Evolutionary conservation across 768 basidiomycete species (phyloP).

Genomic region (Coprinellus micaceus): DNA sequence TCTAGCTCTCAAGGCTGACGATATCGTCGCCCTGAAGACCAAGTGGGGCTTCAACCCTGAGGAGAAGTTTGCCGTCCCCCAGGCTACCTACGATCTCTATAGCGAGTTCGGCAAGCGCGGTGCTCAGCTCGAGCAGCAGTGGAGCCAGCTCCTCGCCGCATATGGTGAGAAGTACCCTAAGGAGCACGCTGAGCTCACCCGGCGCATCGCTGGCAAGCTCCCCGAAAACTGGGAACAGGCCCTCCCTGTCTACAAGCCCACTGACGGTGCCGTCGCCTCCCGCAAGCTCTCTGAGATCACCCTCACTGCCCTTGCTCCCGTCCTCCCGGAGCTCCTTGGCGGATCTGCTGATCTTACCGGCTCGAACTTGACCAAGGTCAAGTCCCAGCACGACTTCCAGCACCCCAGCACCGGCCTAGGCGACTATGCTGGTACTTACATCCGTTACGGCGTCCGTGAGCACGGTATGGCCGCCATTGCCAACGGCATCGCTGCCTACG

Average conservation of each 20-base stretch:
- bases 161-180: slow-evolving; percentile 79
- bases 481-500: slow-evolving; percentile 88
- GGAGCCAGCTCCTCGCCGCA: slow-evolving; percentile 62
- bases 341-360: slow-evolving; percentile 93
- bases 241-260: slow-evolving; percentile 80
- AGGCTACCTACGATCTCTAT: slow-evolving; percentile 69
- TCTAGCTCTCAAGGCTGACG: slow-evolving; percentile 87
- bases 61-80: slow-evolving; percentile 73
- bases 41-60: slow-evolving; percentile 82
- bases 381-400: slow-evolving; percentile 87
- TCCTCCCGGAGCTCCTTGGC: slow-evolving; percentile 81
- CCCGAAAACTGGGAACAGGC: slow-evolving; percentile 83
- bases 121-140: slow-evolving; percentile 66
- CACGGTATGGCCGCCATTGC: slow-evolving; percentile 96
- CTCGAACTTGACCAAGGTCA: slow-evolving; percentile 87
- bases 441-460: slow-evolving; percentile 96
- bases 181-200: slow-evolving; percentile 81
- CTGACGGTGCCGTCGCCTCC: slow-evolving; percentile 82
- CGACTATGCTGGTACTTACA: slow-evolving; percentile 80
- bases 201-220: slow-evolving; percentile 80
- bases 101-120: slow-evolving; percentile 65
- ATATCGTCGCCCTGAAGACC: slow-evolving; percentile 77
- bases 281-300: slow-evolving; percentile 92
- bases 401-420: slow-evolving; percentile 82
- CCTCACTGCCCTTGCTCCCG: slow-evolving; percentile 68